Conservation (phyloP, 2,329 filamentous ascomycete species). For the Xylariaceae sp. region DNA sequence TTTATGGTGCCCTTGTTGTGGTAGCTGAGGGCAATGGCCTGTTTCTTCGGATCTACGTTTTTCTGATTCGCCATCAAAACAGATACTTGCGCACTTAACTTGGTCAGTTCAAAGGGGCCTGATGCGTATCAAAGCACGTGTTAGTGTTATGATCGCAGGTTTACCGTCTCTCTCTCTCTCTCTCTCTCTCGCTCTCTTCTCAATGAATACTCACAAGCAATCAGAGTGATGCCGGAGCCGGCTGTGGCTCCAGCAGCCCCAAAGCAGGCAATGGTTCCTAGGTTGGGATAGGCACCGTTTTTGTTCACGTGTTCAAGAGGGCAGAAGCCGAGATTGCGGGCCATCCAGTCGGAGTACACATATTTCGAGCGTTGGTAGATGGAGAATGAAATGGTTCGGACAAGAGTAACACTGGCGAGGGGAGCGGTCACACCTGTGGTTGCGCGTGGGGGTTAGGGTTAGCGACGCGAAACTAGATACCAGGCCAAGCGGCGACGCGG, state of each 20-base stretch:
- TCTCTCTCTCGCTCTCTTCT: background rate
- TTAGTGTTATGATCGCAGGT: constrained; percentile 10
- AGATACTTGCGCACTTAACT: constrained; percentile 79
- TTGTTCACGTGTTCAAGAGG: constrained; percentile 69
- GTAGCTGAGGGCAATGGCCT: constrained; percentile 61
- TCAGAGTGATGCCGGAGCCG: constrained; percentile 71
- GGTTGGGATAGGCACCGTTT: constrained; percentile 63
- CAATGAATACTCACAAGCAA: constrained; percentile 57
- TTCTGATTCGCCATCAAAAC: constrained; percentile 63
- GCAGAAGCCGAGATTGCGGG: constrained; percentile 60
- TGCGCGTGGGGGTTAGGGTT: background rate
- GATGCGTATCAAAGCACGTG: background rate
- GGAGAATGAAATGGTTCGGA: constrained; percentile 72
- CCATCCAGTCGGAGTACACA: constrained; percentile 64
- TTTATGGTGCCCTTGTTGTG: constrained; percentile 72
- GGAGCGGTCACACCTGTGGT: constrained; percentile 66
- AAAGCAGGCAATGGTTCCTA: constrained; percentile 71
- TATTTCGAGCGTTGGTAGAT: constrained; percentile 76
- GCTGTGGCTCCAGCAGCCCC: constrained; percentile 72
- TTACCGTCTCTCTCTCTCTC: background rate
- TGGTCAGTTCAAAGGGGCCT: constrained; percentile 85
- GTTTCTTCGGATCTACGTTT: constrained; percentile 45
- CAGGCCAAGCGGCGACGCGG: background rate
- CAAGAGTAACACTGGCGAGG: constrained; percentile 71
- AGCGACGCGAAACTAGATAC: constrained; percentile 6